Evolutionary conservation across 1,284 basidiomycete species (phyloP).

Genomic region (Heterobasidion parviporum): DNA sequence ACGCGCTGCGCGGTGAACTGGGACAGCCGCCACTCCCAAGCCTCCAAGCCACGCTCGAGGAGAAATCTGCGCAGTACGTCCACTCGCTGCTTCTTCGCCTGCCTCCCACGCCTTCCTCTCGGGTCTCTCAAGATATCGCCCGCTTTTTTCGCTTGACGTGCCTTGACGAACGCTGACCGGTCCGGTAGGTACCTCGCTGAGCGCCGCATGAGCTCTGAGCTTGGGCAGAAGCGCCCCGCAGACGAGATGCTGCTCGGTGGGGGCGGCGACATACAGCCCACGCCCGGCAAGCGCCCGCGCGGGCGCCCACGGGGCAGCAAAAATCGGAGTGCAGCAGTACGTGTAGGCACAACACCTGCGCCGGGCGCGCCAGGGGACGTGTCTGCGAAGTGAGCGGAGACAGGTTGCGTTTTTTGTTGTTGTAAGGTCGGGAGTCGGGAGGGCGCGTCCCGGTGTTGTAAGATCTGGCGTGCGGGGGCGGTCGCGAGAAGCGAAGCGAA

Average conservation of each 20-base stretch:
- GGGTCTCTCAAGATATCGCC: neutral
- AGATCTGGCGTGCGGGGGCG: neutral
- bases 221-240: constrained; percentile 19
- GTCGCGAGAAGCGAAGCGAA: neutral
- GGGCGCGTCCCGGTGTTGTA: neutral
- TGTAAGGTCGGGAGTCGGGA: neutral
- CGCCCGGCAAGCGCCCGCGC: constrained; percentile 29
- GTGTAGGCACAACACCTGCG: constrained; percentile 11
- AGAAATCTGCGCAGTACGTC: constrained; percentile 63
- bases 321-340: constrained; percentile 18
- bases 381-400: neutral
- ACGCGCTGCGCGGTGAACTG: constrained; percentile 61
- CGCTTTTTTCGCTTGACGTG: no score
- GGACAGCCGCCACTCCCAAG: constrained; percentile 64
- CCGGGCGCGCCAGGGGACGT: neutral
- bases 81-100: neutral
- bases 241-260: constrained; percentile 16
- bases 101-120: neutral
- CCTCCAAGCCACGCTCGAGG: constrained; percentile 63
- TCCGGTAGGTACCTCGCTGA: constrained; percentile 27
- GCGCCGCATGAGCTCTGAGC: constrained; percentile 23
- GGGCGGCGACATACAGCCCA: constrained; percentile 17
- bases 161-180: no score
- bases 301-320: constrained; percentile 39
- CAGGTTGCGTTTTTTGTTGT: neutral